These are phyloP conservation scores for Colletotrichum coccodes DNA, from an alignment of 2,329 filamentous ascomycete genomes.

Conservation along the genomic window DNA sequence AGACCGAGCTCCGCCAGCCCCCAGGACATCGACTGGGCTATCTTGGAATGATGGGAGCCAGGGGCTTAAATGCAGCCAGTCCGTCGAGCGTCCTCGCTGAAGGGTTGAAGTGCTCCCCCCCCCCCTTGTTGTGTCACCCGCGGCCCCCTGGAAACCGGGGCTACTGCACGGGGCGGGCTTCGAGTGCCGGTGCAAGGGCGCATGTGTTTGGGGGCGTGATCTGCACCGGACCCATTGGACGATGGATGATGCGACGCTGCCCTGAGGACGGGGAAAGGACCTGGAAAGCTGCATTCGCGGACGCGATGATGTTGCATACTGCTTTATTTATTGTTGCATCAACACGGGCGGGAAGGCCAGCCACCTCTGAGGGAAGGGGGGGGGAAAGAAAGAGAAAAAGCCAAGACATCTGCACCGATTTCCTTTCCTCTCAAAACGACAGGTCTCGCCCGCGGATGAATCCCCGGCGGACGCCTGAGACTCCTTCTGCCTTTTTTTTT, in stretches of 20 bases:
- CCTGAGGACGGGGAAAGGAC: neutral
- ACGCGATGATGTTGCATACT: neutral
- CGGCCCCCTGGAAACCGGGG: constrained; percentile 17
- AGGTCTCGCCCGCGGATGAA: neutral
- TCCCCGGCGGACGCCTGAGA: neutral
- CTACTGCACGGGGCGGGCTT: constrained; percentile 8
- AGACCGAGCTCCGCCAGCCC: neutral
- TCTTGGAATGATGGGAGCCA: neutral
- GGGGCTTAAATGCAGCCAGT: neutral
- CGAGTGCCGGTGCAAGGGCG: constrained; percentile 15
- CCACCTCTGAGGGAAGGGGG: too few relatives aligned
- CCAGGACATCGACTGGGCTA: neutral
- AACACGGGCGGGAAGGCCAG: neutral
- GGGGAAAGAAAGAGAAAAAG: neutral
- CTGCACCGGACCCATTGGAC: constrained; percentile 18
- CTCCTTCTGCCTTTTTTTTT: neutral
- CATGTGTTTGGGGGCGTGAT: constrained; percentile 12
- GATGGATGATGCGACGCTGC: too few relatives aligned
- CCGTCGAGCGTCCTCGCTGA: constrained; percentile 6
- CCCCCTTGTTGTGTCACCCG: neutral
- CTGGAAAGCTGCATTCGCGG: neutral
- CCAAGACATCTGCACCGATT: constrained; percentile 1
- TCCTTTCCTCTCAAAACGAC: constrained; percentile 11
- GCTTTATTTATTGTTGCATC: constrained; percentile 1
- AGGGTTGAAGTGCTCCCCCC: neutral